Base-by-base conservation (phyloP, 805 yeast species). In the Ogataea corticis region DNA sequence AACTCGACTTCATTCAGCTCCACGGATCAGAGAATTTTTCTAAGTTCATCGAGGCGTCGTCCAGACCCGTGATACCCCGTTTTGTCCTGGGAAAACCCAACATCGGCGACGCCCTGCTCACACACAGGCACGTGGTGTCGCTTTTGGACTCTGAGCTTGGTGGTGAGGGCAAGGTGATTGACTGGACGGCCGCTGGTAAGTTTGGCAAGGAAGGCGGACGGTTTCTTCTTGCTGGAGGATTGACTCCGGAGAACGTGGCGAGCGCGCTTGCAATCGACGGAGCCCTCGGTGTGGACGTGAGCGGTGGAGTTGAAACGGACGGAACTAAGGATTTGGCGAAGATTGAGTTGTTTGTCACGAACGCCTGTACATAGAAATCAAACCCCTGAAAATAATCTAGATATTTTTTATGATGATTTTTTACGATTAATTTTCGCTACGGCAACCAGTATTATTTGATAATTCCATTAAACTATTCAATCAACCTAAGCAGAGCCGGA, bases 231-330 rank as follows among this genome's bases (percentile, higher is more conserved):
- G 98, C 98, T 0, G 99, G 99, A 4, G 99, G 99, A 0, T 71
- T 94, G 46, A 83, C 74, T 0, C 88, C 94, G 0, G 81, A 74
- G 1, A 94, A 91, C 56, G 88, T 94, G 5, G 45, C 47, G 0
- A 61, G 62, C 2, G 95, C 96, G 0, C 49, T 67, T 13, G 34
- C 42, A 7, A 62, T 77, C 11, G 53, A 60, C 0, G 92, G 94
- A 18, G 80, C 87, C n/a, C 60, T 82, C 30, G 98, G 97, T 3
- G 92, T 87, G 19, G 99, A 92, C 66, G 98, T 94, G 6, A 85
- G 96, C 58, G 90, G 97, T 9, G 99, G 99, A 1, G 96, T 91
- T 1, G 99, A 94, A 61, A 80, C 84, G 0, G 60, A 79, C 34
- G 96, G 96, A 2, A 63, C 54, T 1, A 94, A 92, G 65, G 96